Evolutionary conservation across 768 basidiomycete genomes (phyloP).

Genomic region (Boletus eberwhitei): DNA sequence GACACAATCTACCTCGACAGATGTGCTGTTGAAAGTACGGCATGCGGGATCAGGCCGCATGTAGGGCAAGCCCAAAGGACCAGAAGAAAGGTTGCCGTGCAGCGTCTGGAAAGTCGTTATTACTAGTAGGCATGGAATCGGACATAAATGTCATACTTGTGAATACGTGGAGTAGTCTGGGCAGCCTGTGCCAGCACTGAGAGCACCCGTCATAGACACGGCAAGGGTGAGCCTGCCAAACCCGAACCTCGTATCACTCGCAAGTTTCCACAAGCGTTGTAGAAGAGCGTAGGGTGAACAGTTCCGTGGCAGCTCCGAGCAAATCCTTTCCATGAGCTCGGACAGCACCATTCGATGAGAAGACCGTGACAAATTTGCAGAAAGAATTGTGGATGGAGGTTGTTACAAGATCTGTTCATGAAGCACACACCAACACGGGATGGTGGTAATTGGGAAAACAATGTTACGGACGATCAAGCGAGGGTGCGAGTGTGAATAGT

Average conservation of each 20-base stretch:
- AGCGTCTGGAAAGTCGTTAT: slow-evolving; percentile 38
- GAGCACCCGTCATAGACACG: slow-evolving; percentile 21
- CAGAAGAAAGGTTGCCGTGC: slow-evolving; percentile 58
- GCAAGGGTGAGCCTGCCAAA: slow-evolving; percentile 22
- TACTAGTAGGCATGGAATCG: not conserved
- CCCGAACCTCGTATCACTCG: slow-evolving; percentile 17
- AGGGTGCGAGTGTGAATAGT: not conserved
- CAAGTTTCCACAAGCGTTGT: slow-evolving; percentile 8
- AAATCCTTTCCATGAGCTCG: slow-evolving; percentile 7
- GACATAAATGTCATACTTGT: slow-evolving; percentile 35
- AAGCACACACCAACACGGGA: not conserved
- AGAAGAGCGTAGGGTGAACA: slow-evolving; percentile 1
- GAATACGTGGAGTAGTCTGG: slow-evolving; percentile 64
- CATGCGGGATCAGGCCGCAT: slow-evolving; percentile 71
- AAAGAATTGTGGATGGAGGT: not conserved
- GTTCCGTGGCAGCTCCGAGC: slow-evolving; percentile 1
- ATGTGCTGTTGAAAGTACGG: slow-evolving; percentile 71
- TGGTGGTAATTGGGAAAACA: not conserved
- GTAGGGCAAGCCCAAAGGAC: slow-evolving; percentile 61
- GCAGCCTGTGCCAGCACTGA: slow-evolving; percentile 38
- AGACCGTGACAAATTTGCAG: not conserved
- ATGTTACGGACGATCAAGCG: not conserved
- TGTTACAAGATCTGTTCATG: not conserved
- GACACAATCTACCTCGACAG: slow-evolving; percentile 57
- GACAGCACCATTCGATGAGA: slow-evolving; percentile 3